These are phyloP conservation scores for Ailanthus altissimus DNA, from an alignment of 345 rosid species.

Conservation along the genomic window DNA sequence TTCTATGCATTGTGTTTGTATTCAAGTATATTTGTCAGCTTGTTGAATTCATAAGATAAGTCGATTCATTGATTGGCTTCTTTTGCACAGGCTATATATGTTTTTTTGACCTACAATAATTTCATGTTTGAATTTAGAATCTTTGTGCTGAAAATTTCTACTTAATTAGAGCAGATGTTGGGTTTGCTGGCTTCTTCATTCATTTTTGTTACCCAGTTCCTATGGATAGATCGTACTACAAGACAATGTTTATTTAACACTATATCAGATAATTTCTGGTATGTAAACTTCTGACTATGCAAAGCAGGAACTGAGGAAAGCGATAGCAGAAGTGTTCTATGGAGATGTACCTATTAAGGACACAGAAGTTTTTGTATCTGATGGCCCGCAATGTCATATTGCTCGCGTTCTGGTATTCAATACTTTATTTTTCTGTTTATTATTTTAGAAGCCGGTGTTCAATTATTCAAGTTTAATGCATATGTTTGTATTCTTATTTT, in stretches of 20 bases:
- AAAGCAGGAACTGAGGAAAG: slow-evolving; percentile 41
- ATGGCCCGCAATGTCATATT: slow-evolving; percentile 55
- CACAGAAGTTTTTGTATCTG: slow-evolving; percentile 48
- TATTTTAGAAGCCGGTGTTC: slow-evolving; percentile 28
- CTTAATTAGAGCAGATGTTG: neutral
- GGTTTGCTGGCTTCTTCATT: neutral
- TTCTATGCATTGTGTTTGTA: neutral
- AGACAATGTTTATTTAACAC: neutral
- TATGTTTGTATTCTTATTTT: neutral
- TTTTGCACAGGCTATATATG: neutral
- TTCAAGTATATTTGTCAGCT: slow-evolving; percentile 6
- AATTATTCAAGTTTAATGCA: neutral
- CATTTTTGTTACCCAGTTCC: neutral
- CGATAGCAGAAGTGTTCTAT: slow-evolving; percentile 40
- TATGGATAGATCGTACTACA: neutral
- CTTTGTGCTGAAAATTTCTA: neutral
- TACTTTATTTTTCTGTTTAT: too few relatives aligned
- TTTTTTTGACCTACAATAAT: neutral
- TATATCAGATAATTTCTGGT: neutral
- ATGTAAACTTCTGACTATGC: neutral
- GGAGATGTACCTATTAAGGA: slow-evolving; percentile 29
- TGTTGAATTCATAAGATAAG: neutral
- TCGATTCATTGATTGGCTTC: neutral
- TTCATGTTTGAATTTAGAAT: neutral
- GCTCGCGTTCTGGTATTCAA: slow-evolving; percentile 46